Percentiles rank a stretch among this genome's conserved stretches.
These are phyloP conservation scores for Cornus florida DNA, from an alignment of 148 eudicot genomes.

Conservation along the genomic window DNA sequence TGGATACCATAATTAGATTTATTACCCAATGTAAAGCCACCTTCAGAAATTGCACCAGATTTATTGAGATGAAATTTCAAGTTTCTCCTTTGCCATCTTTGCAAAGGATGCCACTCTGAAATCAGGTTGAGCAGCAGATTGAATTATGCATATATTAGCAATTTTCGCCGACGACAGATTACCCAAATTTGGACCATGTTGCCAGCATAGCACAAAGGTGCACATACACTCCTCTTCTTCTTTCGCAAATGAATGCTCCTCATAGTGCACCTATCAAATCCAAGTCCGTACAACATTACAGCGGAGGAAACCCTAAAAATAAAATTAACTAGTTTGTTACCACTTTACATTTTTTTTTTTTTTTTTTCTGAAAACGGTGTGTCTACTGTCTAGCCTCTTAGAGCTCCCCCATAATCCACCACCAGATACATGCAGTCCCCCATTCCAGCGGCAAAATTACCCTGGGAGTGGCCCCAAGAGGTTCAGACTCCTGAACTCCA, in stretches of 20 bases:
- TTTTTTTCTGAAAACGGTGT: too few species aligned
- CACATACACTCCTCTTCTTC: conserved; percentile 48
- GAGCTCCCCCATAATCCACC: too few species aligned
- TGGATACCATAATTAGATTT: too few species aligned
- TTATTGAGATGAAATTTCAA: conserved; percentile 6
- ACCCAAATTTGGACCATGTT: conserved; percentile 53
- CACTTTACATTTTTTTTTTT: too few species aligned
- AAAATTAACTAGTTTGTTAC: too few species aligned
- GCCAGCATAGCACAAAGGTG: conserved; percentile 50
- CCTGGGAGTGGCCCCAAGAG: too few species aligned
- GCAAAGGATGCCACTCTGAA: conserved; percentile 38
- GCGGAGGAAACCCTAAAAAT: too few species aligned
- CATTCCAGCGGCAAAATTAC: too few species aligned
- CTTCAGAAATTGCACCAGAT: conserved; percentile 6
- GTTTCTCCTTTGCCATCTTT: conserved; percentile 42
- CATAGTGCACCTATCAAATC: conserved; percentile 36
- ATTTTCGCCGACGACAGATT: conserved; percentile 22
- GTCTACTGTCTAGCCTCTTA: too few species aligned
- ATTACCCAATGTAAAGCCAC: too few species aligned
- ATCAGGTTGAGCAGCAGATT: conserved; percentile 20
- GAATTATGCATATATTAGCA: conserved; percentile 38
- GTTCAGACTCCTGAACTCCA: too few species aligned
- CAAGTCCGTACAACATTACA: not conserved
- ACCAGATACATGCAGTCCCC: too few species aligned
- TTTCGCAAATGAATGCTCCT: conserved; percentile 34